phyloP scores from a whole-genome alignment of 768 basidiomycete species.

The Amanita fuliginea region DNA sequence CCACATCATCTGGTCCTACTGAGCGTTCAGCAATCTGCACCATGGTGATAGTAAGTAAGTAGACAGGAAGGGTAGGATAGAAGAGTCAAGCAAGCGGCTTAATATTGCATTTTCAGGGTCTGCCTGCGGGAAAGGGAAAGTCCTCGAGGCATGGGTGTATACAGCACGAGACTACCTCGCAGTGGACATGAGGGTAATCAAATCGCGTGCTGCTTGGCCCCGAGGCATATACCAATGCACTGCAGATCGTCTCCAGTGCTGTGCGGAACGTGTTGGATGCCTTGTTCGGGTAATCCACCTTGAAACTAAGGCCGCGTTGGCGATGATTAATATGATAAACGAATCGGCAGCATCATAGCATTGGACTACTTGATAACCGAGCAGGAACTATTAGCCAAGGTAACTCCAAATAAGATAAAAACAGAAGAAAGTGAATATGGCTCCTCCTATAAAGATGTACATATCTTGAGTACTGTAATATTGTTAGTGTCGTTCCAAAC shows the following conservation, averaged over 20 bases:
- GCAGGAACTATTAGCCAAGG: conserved; percentile 38
- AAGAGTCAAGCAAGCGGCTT: not conserved
- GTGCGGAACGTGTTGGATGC: not conserved
- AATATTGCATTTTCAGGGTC: conserved; percentile 5
- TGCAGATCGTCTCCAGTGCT: not conserved
- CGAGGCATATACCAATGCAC: not conserved
- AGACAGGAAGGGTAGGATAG: not conserved
- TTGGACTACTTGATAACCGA: not conserved
- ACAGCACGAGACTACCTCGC: conserved; percentile 4
- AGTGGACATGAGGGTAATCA: conserved; percentile 5
- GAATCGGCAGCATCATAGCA: not conserved
- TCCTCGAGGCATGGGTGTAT: conserved; percentile 5
- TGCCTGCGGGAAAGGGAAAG: not conserved
- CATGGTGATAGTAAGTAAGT: conserved; percentile 4
- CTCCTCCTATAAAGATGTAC: conserved; percentile 85
- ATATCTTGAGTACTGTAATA: conserved; percentile 78
- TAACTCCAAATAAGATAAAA: conserved; percentile 93
- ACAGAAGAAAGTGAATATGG: conserved; percentile 80
- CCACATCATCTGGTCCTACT: conserved; percentile 5
- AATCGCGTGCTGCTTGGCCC: not conserved
- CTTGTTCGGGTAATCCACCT: conserved; percentile 1
- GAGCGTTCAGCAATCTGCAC: conserved; percentile 5
- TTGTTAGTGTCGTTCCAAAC: conserved; percentile 1
- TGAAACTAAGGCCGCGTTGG: not conserved
- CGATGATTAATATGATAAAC: not conserved